Percentiles rank a stretch among this genome's conserved stretches.
phyloP scores from a whole-genome alignment of 1,284 basidiomycete species.

The Boletus mariae region DNA sequence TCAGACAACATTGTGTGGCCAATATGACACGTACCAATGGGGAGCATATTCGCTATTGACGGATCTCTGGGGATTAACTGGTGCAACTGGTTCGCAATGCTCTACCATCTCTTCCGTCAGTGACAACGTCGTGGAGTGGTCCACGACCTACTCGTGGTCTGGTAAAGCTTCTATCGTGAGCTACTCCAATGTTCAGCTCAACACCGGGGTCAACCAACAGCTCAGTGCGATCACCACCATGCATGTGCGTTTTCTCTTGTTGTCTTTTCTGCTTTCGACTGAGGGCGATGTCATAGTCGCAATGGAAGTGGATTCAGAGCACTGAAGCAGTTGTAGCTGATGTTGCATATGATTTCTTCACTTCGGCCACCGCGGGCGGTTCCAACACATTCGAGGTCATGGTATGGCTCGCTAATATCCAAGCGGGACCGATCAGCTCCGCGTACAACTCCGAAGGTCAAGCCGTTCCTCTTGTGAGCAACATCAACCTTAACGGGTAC shows the following conservation, averaged over 20 bases:
- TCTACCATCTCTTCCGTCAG: conserved; percentile 45
- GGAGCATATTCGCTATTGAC: conserved; percentile 40
- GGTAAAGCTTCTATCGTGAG: conserved; percentile 56
- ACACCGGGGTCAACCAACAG: conserved; percentile 49
- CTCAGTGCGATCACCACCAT: conserved; percentile 54
- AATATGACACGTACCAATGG: conserved; percentile 41
- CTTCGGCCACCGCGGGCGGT: conserved; percentile 48
- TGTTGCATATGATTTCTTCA: conserved; percentile 64
- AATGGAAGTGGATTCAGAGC: conserved; percentile 43
- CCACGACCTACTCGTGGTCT: conserved; percentile 51
- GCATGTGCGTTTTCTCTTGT: conserved; percentile 37
- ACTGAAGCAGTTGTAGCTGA: conserved; percentile 42
- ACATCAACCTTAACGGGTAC: conserved; percentile 46
- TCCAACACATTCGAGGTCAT: conserved; percentile 57
- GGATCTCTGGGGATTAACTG: conserved; percentile 50
- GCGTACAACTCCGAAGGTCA: conserved; percentile 42
- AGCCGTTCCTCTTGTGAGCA: conserved; percentile 44
- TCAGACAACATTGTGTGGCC: conserved; percentile 33
- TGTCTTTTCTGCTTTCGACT: neutral
- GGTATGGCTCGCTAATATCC: conserved; percentile 62
- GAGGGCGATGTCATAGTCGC: conserved; percentile 29
- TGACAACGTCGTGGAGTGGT: conserved; percentile 49
- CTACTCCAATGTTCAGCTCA: conserved; percentile 55
- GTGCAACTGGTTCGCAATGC: conserved; percentile 53
- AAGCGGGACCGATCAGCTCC: conserved; percentile 55